phyloP scores from a whole-genome alignment of 2,329 filamentous ascomycete species.

The Sporothrix dimorphospora region DNA sequence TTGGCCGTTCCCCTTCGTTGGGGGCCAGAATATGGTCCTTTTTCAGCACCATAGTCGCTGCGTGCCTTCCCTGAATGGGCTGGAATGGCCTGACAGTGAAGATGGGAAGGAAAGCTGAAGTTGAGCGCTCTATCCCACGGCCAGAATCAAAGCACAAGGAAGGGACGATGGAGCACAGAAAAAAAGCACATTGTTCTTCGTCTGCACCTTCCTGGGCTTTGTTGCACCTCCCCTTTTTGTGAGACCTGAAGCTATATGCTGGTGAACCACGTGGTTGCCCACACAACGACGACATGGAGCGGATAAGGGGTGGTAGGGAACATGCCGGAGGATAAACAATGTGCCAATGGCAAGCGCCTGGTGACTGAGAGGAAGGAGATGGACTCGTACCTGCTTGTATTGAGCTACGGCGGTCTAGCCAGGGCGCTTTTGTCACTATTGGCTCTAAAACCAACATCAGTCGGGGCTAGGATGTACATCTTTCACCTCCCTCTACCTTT shows the following conservation, averaged over 20 bases:
- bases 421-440: not conserved
- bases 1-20: not conserved
- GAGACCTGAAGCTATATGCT: not conserved
- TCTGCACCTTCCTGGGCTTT: not conserved
- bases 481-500: not conserved
- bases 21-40: not conserved
- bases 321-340: not conserved
- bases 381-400: not conserved
- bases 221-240: slow-evolving; percentile 9
- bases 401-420: not conserved
- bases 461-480: not conserved
- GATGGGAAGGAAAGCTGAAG: not conserved
- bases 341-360: not conserved
- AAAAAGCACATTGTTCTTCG: not conserved
- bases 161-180: not conserved
- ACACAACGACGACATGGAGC: not conserved
- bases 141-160: not conserved
- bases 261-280: slow-evolving; percentile 14
- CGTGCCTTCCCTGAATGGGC: not conserved
- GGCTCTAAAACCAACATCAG: not conserved
- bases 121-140: not conserved
- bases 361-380: not conserved
- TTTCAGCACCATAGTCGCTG: not conserved
- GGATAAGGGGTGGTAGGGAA: not conserved
- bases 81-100: not conserved